These are phyloP conservation scores for Neocucurbitaria cava DNA, from an alignment of 2,329 filamentous ascomycete genomes.

Conservation along the genomic window DNA sequence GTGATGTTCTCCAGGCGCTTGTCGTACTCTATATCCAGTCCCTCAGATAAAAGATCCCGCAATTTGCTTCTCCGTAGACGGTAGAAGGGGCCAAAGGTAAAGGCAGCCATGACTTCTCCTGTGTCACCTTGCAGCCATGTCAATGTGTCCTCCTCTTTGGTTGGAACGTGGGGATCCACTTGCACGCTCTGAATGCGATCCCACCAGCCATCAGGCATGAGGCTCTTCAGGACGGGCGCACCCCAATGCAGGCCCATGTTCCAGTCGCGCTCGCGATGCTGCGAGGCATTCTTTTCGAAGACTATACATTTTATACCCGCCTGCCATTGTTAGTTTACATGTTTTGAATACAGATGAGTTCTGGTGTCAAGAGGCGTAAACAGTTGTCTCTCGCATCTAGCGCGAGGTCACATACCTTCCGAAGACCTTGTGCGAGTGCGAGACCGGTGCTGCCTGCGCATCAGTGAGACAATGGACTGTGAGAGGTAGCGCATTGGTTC, in stretches of 20 bases:
- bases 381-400: background rate
- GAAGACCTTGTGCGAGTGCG: conserved; percentile 46
- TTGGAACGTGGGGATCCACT: conserved; percentile 60
- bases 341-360: background rate
- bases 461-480: conserved; percentile 8
- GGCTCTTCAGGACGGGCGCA: conserved; percentile 58
- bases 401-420: conserved; percentile 34
- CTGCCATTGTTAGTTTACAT: conserved; percentile 23
- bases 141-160: conserved; percentile 43
- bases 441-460: conserved; percentile 44
- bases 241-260: conserved; percentile 71
- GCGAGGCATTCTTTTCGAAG: conserved; percentile 62
- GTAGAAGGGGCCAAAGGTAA: conserved; percentile 45
- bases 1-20: conserved; percentile 49
- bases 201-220: conserved; percentile 61
- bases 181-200: conserved; percentile 57
- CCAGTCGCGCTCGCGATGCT: conserved; percentile 63
- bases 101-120: conserved; percentile 43
- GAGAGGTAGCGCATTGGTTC: conserved; percentile 9
- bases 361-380: background rate
- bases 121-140: conserved; percentile 45
- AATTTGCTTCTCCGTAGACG: conserved; percentile 46
- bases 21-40: conserved; percentile 44
- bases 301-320: conserved; percentile 55
- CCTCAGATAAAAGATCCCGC: conserved; percentile 36